Base-by-base conservation (phyloP, 805 yeast species). In the Candida boleticola region DNA sequence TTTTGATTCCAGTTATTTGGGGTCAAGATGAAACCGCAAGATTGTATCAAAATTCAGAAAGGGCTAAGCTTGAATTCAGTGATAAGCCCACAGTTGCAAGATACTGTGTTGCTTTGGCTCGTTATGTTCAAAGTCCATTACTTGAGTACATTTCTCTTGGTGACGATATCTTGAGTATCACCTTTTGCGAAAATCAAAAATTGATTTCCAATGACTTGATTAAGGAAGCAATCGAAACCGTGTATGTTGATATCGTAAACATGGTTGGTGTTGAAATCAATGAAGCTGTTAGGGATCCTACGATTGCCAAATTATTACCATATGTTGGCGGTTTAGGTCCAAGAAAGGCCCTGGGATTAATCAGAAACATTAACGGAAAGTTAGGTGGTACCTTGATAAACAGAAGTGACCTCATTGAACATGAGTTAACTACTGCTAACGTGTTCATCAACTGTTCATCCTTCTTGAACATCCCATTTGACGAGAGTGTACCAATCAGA, bases 11-110 rank as follows among this genome's bases (percentile, higher is more conserved):
- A 30, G 78, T 89, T 3, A 66, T 89, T 13, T 92, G 89, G 81
- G 95, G 86, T 33, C 86, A 84, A 51, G 97, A 92, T 60, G 98
- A 93, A 61, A 88, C 95, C 23, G 97, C 98, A 1, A 74, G 95
- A 42, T 76, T 93, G 46, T 93, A 76, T 61, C 95, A 90, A 58
- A 80, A 82, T 56, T 87, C 97, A 0, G 75, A 71, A 29, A 75
- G 88, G 43, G 95, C 96, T 0, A 68, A 65, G 4, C 71, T 73
- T 36, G 98, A 93, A 60, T 86, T 85, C 57, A 82, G 96, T 7
- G 96, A 87, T 57, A 85, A 86, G 48, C 82, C 97, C 1, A 74
- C 86, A 2, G 73, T 89, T 46, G 83, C 83, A 10, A 80, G 85
- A 54, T 93, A 92, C 65, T 83, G 93, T 63, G 81, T 90, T 47